Evolutionary conservation across 106 monocot species (phyloP).

Genomic region (Platanthera zijinensis): DNA sequence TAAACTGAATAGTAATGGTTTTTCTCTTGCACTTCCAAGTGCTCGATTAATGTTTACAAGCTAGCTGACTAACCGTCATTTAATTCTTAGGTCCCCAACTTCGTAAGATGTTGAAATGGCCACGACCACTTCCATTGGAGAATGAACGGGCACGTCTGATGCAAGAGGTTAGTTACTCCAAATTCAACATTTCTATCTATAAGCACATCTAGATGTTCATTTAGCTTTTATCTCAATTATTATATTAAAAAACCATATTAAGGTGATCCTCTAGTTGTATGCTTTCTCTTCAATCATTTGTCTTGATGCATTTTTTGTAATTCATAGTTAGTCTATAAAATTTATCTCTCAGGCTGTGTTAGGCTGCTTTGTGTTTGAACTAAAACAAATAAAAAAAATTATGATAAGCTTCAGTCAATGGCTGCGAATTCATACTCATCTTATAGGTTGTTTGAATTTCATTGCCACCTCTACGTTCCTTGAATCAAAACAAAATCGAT

Average conservation of each 20-base stretch:
- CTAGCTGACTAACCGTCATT: not conserved
- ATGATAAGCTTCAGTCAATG: not conserved
- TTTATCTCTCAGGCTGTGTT: not conserved
- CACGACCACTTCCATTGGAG: constrained; percentile 74
- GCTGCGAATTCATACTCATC: not conserved
- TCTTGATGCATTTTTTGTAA: not conserved
- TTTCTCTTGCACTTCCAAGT: not conserved
- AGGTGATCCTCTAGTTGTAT: not conserved
- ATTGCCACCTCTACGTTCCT: not conserved
- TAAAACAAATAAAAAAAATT: not conserved
- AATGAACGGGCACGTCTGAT: constrained; percentile 81
- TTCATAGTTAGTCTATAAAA: not conserved
- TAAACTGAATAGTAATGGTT: not conserved
- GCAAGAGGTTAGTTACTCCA: constrained; percentile 59
- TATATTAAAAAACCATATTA: not conserved
- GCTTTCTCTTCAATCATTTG: not conserved
- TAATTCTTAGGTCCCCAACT: constrained; percentile 60
- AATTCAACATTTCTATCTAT: not conserved
- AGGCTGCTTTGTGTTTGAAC: not conserved
- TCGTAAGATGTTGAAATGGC: constrained; percentile 77
- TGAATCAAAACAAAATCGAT: not conserved
- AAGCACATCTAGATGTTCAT: not conserved
- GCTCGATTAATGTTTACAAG: not conserved
- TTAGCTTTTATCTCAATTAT: not conserved
- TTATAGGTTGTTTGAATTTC: not conserved